Conservation (phyloP, 2,329 filamentous ascomycete species). For the Nemania serpens region DNA sequence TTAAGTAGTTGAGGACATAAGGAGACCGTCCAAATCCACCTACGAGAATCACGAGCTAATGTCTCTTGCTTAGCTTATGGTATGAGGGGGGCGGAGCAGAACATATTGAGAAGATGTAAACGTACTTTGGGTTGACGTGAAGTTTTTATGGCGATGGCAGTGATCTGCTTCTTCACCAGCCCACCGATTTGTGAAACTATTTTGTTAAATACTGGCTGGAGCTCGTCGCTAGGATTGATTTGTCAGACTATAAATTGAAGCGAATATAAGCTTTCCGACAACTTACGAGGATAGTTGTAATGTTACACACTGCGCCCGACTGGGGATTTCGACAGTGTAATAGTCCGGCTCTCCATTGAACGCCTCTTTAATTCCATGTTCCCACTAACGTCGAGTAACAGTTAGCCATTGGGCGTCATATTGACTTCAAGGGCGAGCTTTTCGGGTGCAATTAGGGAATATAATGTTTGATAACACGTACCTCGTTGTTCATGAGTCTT, state of each 20-base stretch:
- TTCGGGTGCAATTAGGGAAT: no score
- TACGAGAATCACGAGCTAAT: constrained; percentile 28
- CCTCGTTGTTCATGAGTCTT: constrained; percentile 25
- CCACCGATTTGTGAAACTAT: constrained; percentile 6
- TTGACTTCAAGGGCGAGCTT: no score
- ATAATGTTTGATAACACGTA: neutral
- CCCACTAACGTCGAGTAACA: constrained; percentile 11
- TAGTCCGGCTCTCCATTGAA: constrained; percentile 8
- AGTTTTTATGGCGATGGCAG: constrained; percentile 6
- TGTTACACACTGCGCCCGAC: neutral
- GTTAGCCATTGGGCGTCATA: no score
- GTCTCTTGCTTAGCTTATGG: neutral
- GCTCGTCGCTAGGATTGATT: neutral
- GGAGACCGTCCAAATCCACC: constrained; percentile 28
- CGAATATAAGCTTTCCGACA: no score
- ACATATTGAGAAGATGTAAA: neutral
- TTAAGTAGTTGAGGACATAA: constrained; percentile 20
- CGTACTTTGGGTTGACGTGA: constrained; percentile 7
- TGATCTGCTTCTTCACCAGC: constrained; percentile 21
- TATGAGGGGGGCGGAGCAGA: neutral
- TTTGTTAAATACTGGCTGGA: constrained; percentile 19
- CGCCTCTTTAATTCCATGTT: constrained; percentile 22
- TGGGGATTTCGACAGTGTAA: constrained; percentile 17
- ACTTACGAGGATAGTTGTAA: constrained; percentile 17
- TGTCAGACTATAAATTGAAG: no score